These are phyloP conservation scores for Agapanthus africanus DNA, from an alignment of 106 monocot genomes.

Conservation along the genomic window DNA sequence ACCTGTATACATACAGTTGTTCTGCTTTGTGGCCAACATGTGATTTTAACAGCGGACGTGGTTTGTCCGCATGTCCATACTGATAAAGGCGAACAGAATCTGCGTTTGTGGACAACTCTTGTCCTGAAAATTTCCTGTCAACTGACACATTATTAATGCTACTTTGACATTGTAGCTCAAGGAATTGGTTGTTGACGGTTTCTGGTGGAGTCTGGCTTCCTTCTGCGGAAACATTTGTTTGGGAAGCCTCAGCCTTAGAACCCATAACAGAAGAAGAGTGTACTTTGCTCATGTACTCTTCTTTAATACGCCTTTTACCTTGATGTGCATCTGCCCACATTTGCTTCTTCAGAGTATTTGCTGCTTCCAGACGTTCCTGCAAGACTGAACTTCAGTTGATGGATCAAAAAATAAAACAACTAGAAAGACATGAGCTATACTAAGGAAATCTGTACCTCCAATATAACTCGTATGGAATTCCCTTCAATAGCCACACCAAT, in stretches of 20 bases:
- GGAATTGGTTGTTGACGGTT: slow-evolving; percentile 19
- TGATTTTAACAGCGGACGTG: slow-evolving; percentile 79
- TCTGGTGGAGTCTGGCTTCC: slow-evolving; percentile 39
- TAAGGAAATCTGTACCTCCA: slow-evolving; percentile 55
- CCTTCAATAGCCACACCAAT: slow-evolving; percentile 85
- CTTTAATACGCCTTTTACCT: slow-evolving; percentile 88
- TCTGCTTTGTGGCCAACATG: slow-evolving; percentile 90
- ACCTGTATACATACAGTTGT: slow-evolving; percentile 84
- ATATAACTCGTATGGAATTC: slow-evolving; percentile 75
- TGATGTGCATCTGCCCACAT: slow-evolving; percentile 96
- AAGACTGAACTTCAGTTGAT: slow-evolving; percentile 16
- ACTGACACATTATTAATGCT: slow-evolving; percentile 20
- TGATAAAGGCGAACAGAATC: slow-evolving; percentile 44
- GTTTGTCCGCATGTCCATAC: slow-evolving; percentile 72
- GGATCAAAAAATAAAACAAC: neutral
- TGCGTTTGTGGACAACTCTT: slow-evolving; percentile 39
- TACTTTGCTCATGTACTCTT: slow-evolving; percentile 58
- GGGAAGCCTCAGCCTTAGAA: slow-evolving; percentile 40
- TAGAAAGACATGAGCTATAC: neutral
- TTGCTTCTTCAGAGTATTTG: slow-evolving; percentile 94
- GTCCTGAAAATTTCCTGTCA: slow-evolving; percentile 46
- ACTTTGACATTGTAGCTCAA: slow-evolving; percentile 23
- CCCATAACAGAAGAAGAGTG: slow-evolving; percentile 40
- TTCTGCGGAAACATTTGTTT: slow-evolving; percentile 25
- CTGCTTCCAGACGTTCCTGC: slow-evolving; percentile 97